Base-by-base conservation (phyloP, 1,284 basidiomycete species). In the Fomitiporia mediterranea region DNA sequence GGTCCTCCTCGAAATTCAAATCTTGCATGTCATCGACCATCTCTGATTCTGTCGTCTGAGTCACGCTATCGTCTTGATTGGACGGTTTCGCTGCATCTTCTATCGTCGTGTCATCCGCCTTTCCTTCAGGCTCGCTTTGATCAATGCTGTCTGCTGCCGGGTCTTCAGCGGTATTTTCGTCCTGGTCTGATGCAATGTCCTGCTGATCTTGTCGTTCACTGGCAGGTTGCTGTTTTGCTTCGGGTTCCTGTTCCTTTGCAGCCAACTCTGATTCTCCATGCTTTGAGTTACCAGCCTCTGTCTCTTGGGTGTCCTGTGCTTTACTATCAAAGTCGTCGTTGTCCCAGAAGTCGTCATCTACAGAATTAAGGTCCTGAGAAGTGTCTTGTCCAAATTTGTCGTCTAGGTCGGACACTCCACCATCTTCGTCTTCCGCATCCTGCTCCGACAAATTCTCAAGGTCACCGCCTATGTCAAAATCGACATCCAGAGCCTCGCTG, bases 371-470 rank as follows among this genome's bases (percentile, higher is more conserved):
- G 34, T 76, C 74, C 32, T 70, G 68, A 9, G 65, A 69, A 1
- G 68, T 67, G 7, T 70, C 64, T 32, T 74, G 71, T 25, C 72
- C 74, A 27, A 74, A 72, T 30, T 74, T 71, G 9, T 73, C 64
- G 35, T 72, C 66, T 15, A 68, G 63, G 23, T 60, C 65, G 23
- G 56, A 55, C 35, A 66, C 63, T 5, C 63, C 60, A 32, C 72
- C 67, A 28, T 71, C 69, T 34, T 72, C 67, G 32, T 71, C 69
- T 47, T 73, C 65, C 15, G 64, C 61, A 55, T 65, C 69, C 53
- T 73, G 68, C 58, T 73, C 72, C 42, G 73, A 82, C 0, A 90
- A 78, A 68, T 95, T 87, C 66, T 94, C 89, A 71, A 96, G 73
- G 17, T 84, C 82, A 2, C 93, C 96, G 34, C 84, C 91, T 58